phyloP scores from a whole-genome alignment of 2,329 filamentous ascomycete species.

The Trichoderma brevicompactum region DNA sequence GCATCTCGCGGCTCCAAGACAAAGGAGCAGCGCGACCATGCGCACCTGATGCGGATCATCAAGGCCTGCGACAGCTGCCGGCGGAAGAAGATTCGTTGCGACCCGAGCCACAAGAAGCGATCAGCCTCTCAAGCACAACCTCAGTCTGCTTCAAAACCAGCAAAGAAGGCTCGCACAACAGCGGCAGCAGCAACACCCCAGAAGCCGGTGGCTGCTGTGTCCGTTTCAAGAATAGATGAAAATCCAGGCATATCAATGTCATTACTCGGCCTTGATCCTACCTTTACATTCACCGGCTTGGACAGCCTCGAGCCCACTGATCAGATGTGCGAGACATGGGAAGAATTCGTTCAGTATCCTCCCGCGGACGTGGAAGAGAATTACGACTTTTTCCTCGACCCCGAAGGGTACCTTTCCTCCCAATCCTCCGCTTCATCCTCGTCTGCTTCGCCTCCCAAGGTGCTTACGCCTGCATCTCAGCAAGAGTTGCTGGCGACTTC shows the following conservation, averaged over 20 bases:
- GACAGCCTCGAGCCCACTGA: constrained; percentile 32
- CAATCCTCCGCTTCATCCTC: constrained; percentile 38
- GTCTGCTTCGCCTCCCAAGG: constrained; percentile 37
- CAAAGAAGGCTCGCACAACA: constrained; percentile 48
- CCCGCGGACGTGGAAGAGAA: constrained; percentile 42
- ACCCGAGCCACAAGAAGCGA: constrained; percentile 62
- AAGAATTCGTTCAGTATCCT: constrained; percentile 54
- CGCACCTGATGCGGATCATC: constrained; percentile 68
- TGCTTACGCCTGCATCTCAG: constrained; percentile 36
- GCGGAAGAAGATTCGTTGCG: constrained; percentile 66
- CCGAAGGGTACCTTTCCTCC: constrained; percentile 49
- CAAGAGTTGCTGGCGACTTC: constrained; percentile 29
- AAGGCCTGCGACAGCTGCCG: constrained; percentile 68
- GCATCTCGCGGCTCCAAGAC: constrained; percentile 67
- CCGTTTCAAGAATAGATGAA: not conserved
- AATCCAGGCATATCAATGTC: constrained; percentile 23
- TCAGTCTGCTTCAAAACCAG: constrained; percentile 42
- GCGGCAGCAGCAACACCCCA: constrained; percentile 30
- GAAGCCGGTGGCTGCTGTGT: not conserved
- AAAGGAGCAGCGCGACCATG: constrained; percentile 69
- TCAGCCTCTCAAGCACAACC: constrained; percentile 40
- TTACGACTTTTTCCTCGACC: constrained; percentile 54
- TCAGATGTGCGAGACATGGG: constrained; percentile 44
- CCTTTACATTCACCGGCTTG: constrained; percentile 34
- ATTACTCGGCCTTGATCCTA: constrained; percentile 30